Conservation (phyloP, 2,329 filamentous ascomycete genomes). For the Fusarium nodosum region DNA sequence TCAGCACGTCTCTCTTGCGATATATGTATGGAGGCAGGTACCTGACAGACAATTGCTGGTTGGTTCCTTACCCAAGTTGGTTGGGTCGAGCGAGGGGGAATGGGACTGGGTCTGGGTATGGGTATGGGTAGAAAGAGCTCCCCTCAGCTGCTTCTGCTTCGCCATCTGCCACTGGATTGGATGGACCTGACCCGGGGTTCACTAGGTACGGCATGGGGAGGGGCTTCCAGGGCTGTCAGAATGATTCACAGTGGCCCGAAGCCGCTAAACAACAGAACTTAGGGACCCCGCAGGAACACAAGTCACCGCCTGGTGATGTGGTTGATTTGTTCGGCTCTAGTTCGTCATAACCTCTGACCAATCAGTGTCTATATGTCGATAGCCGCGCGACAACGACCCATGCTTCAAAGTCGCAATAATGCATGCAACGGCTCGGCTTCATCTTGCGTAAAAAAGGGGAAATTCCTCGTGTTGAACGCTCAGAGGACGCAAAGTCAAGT, state of each 20-base stretch:
- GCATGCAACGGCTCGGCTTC: slow-evolving; percentile 32
- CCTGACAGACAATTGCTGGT: slow-evolving; percentile 39
- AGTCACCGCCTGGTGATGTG: slow-evolving; percentile 44
- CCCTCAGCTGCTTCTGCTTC: slow-evolving; percentile 34
- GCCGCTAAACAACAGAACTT: slow-evolving; percentile 39
- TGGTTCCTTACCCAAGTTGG: slow-evolving; percentile 27
- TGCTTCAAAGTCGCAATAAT: slow-evolving; percentile 17
- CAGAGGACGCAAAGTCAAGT: slow-evolving; percentile 26
- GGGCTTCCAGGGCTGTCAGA: slow-evolving; percentile 43
- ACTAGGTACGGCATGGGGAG: slow-evolving; percentile 34
- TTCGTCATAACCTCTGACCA: slow-evolving; percentile 25
- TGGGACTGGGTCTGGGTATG: slow-evolving; percentile 11
- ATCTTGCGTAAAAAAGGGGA: slow-evolving; percentile 34
- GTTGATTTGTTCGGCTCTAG: slow-evolving; percentile 48
- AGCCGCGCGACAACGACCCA: slow-evolving; percentile 51
- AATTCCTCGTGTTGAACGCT: slow-evolving; percentile 30
- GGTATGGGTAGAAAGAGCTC: slow-evolving; percentile 6
- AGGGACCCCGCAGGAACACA: slow-evolving; percentile 42
- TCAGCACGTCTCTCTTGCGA: slow-evolving; percentile 42
- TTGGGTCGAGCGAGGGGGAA: slow-evolving; percentile 38
- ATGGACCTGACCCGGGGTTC: slow-evolving; percentile 13
- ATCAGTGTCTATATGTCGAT: slow-evolving; percentile 28
- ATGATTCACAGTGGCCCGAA: slow-evolving; percentile 43
- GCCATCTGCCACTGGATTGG: slow-evolving; percentile 26
- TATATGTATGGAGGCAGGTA: slow-evolving; percentile 44